Percentiles rank a stretch among this genome's conserved stretches.
phyloP scores from a whole-genome alignment of 768 basidiomycete genomes.

The Serpula lacrymans region DNA sequence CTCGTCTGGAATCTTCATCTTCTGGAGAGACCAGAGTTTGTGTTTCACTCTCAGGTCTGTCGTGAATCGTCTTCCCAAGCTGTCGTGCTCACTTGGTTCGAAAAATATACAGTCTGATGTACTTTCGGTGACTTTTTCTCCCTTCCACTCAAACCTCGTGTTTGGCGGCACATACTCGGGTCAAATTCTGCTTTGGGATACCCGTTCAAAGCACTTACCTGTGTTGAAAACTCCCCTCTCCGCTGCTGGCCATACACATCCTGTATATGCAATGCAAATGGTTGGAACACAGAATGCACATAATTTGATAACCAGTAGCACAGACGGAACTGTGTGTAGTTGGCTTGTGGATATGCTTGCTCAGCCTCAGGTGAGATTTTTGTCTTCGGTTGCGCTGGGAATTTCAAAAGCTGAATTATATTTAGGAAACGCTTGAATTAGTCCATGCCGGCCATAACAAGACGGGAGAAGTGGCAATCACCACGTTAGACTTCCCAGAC shows the following conservation, averaged over 20 bases:
- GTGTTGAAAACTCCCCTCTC: constrained; percentile 96
- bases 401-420: neutral
- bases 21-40: constrained; percentile 92
- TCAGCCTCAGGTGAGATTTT: constrained; percentile 76
- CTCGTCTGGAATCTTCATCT: constrained; percentile 97
- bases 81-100: neutral
- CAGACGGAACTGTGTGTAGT: constrained; percentile 95
- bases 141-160: constrained; percentile 95
- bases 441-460: constrained; percentile 90
- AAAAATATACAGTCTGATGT: constrained; percentile 78
- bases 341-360: constrained; percentile 99
- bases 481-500: constrained; percentile 89
- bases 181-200: constrained; percentile 98
- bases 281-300: constrained; percentile 99
- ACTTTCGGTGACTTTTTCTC: constrained; percentile 93
- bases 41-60: constrained; percentile 97
- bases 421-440: constrained; percentile 89
- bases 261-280: constrained; percentile 98
- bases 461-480: constrained; percentile 95
- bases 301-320: constrained; percentile 94
- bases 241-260: constrained; percentile 96
- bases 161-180: constrained; percentile 99
- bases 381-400: neutral
- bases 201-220: constrained; percentile 92
- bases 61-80: constrained; percentile 9